phyloP scores from a whole-genome alignment of 2,329 filamentous ascomycete genomes.

The Parascedosporium putredinis region DNA sequence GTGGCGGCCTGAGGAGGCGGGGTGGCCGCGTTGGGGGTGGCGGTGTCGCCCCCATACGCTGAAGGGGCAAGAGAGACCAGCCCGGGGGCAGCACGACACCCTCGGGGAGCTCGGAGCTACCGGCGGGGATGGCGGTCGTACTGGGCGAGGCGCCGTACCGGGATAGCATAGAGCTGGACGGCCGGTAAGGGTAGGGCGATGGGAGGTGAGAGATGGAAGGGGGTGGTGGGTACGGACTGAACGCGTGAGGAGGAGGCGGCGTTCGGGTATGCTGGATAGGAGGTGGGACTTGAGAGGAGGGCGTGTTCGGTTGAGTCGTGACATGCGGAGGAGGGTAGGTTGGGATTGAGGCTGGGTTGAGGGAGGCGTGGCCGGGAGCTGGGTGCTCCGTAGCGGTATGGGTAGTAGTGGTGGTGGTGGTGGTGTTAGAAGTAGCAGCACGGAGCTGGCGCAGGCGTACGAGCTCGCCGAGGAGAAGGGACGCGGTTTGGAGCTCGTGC shows the following conservation, averaged over 20 bases:
- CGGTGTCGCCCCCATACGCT: constrained; percentile 36
- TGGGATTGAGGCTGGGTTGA: constrained; percentile 10
- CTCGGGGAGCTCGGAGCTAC: constrained; percentile 50
- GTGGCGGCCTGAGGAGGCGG: constrained; percentile 9
- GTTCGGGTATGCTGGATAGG: constrained; percentile 10
- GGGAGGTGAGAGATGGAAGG: constrained; percentile 6
- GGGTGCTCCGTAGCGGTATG: no score
- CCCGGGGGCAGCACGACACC: constrained; percentile 54
- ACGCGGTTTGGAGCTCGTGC: constrained; percentile 58
- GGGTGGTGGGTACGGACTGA: constrained; percentile 13
- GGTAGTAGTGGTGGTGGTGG: constrained; percentile 13
- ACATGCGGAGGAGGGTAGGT: constrained; percentile 9
- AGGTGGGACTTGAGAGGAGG: constrained; percentile 8
- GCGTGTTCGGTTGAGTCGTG: constrained; percentile 9
- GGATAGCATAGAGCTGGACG: constrained; percentile 28
- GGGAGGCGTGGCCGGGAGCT: no score
- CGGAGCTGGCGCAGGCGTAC: constrained; percentile 49
- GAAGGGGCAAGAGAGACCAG: constrained; percentile 54
- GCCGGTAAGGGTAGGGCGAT: constrained; percentile 12
- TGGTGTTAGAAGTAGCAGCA: constrained; percentile 22
- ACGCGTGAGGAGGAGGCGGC: constrained; percentile 11
- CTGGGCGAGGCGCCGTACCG: constrained; percentile 36
- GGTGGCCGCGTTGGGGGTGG: constrained; percentile 14
- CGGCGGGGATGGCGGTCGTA: constrained; percentile 43
- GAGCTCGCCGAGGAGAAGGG: constrained; percentile 57